A percentile compares a stretch with the other conserved stretches of the same genome.
Evolutionary conservation across 106 monocot species (phyloP).

Genomic region (Xerophyta viscosa): DNA sequence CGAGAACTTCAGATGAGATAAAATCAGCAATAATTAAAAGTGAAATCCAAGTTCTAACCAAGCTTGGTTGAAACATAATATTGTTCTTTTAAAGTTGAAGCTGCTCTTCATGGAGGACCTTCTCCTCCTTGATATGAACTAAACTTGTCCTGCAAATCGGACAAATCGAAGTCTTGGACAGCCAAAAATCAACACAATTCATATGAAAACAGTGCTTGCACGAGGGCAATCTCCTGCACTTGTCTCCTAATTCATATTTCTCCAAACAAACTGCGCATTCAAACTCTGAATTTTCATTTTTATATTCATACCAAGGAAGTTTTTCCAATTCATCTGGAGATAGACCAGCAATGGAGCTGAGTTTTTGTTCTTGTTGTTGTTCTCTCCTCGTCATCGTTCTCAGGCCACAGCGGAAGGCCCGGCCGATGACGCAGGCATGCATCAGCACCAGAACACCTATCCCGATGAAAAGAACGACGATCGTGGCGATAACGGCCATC

Average conservation of each 20-base stretch:
- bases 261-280: constrained; percentile 57
- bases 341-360: constrained; percentile 37
- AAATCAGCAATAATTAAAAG: no score
- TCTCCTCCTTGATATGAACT: not conserved
- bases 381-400: not conserved
- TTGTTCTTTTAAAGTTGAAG: not conserved
- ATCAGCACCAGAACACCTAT: constrained; percentile 19
- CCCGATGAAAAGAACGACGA: constrained; percentile 23
- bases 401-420: constrained; percentile 15
- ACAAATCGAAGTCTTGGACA: constrained; percentile 28
- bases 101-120: not conserved
- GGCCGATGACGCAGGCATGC: constrained; percentile 27
- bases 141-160: constrained; percentile 36
- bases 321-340: constrained; percentile 33
- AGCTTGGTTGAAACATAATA: not conserved
- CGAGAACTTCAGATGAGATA: no score
- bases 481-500: constrained; percentile 14
- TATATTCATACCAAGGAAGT: constrained; percentile 36
- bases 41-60: no score
- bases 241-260: constrained; percentile 31
- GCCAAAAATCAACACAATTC: constrained; percentile 50
- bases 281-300: not conserved
- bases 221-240: constrained; percentile 38
- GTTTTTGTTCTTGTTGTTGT: not conserved
- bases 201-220: constrained; percentile 56